These are phyloP conservation scores for Dispira simplex DNA, from an alignment of 192 early-diverging fungal species.

Conservation along the genomic window DNA sequence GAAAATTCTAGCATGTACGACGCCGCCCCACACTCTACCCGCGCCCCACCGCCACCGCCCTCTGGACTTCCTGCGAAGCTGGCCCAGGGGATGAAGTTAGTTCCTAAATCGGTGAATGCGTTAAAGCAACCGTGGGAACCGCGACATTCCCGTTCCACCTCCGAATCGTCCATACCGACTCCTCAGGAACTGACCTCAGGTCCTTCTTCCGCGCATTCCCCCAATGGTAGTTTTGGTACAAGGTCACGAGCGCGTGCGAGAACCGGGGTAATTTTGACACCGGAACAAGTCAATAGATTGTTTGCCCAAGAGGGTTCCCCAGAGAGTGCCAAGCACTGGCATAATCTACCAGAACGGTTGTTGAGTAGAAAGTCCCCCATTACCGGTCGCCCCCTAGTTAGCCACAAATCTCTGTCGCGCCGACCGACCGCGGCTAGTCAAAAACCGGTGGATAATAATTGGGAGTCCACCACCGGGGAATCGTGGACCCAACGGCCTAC, in stretches of 20 bases:
- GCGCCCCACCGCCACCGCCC: neutral
- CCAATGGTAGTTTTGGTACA: neutral
- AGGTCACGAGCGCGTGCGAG: neutral
- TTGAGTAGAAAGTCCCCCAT: neutral
- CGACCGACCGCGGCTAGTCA: neutral
- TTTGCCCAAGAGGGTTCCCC: neutral
- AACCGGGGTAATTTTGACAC: neutral
- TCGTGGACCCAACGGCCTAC: conserved; percentile 33
- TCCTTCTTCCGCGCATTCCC: too few species aligned
- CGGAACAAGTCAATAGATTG: neutral
- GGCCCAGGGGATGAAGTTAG: neutral
- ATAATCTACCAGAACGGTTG: neutral
- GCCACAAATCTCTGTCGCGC: neutral
- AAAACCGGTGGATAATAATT: neutral
- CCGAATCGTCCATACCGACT: neutral
- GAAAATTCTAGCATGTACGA: neutral
- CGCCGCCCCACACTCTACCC: too few species aligned
- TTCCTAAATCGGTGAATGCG: neutral
- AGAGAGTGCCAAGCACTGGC: neutral
- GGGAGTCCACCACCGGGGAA: neutral
- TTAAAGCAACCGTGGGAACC: neutral
- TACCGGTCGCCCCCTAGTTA: neutral
- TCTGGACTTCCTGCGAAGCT: neutral
- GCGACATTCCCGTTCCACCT: neutral
- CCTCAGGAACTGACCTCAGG: too few species aligned